Evolutionary conservation across 352 stramenopile species (phyloP).

Genomic region (Phytophthora constricta): DNA sequence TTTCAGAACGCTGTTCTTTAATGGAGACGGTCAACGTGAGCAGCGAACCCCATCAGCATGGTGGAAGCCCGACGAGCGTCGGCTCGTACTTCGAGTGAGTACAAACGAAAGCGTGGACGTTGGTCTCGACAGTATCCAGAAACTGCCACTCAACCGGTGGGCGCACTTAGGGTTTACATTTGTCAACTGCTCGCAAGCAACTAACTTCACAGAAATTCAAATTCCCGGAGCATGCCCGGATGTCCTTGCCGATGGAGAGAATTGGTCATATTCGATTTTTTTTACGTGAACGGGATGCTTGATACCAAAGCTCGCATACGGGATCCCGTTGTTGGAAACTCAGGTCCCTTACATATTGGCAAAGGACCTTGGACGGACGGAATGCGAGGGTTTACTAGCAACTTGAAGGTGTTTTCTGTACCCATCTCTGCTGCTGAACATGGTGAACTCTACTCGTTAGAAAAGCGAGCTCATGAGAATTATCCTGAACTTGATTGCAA

Average conservation of each 20-base stretch:
- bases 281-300: conserved; percentile 68
- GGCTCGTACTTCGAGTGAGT: conserved; percentile 74
- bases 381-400: conserved; percentile 66
- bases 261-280: conserved; percentile 56
- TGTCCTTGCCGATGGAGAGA: neutral
- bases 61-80: conserved; percentile 72
- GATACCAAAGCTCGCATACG: conserved; percentile 58
- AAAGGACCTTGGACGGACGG: conserved; percentile 76
- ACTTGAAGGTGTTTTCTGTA: conserved; percentile 53
- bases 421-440: conserved; percentile 41
- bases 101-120: conserved; percentile 61
- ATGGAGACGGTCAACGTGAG: conserved; percentile 65
- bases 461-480: conserved; percentile 36
- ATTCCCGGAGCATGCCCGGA: conserved; percentile 16
- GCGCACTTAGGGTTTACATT: conserved; percentile 78
- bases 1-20: conserved; percentile 84
- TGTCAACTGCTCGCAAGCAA: conserved; percentile 51
- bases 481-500: conserved; percentile 10
- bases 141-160: conserved; percentile 66
- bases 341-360: conserved; percentile 67
- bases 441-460: conserved; percentile 29
- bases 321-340: conserved; percentile 55
- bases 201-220: neutral
- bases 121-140: conserved; percentile 51
- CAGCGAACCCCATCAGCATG: conserved; percentile 84